Evolutionary conservation across 495 filamentous ascomycete genomes (phyloP), one percentile per base, ranked within the genome.

Genomic region (Annulohypoxylon moriforme): DNA sequence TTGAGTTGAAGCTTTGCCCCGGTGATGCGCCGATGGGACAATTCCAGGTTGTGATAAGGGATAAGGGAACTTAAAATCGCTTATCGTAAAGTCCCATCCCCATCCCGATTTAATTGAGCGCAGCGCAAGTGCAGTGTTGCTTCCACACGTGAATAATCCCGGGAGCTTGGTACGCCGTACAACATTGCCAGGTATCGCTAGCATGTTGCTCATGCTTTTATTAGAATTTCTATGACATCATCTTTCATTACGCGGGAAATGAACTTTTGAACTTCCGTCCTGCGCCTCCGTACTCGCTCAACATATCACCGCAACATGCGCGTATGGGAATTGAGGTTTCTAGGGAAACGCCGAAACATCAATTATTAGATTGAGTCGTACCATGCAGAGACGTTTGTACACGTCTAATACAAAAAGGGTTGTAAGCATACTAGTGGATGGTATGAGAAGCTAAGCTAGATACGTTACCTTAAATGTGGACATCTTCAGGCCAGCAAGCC

Each of bases 211-310:
- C 13, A 59, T 60, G 60, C 60, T 65, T 49, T 69, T 65, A 73
- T 62, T 62, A 68, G 70, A 33, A 66, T 65, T 57, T 56, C n/a
- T 11, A 69, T 73, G 70, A 73, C 70, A 73, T 73, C 70, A 69
- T 27, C 60, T 68, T 66, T 60, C 14, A 49, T 59, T 68, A 72
- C 3, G 22, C 36, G 36, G 22, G 36, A 68, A 34, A 58, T 59
- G 53, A 49, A 49, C 3, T 14, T 40, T 40, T 40, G 2, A 14
- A 40, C 11, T 40, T 40, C 11, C 11, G 57, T 59, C 46, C 14
- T 66, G 63, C 29, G 10, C 38, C 36, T 13, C n/a, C 16, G 40
- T 44, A 20, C 40, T 44, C 40, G n/a, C 16, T 44, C 40, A 44
- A 18, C 40, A 44, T 18, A 44, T 44, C 40, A 44, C 40, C 40